Base-by-base conservation (phyloP, 2,329 filamentous ascomycete genomes). In the Xylaria sp. region DNA sequence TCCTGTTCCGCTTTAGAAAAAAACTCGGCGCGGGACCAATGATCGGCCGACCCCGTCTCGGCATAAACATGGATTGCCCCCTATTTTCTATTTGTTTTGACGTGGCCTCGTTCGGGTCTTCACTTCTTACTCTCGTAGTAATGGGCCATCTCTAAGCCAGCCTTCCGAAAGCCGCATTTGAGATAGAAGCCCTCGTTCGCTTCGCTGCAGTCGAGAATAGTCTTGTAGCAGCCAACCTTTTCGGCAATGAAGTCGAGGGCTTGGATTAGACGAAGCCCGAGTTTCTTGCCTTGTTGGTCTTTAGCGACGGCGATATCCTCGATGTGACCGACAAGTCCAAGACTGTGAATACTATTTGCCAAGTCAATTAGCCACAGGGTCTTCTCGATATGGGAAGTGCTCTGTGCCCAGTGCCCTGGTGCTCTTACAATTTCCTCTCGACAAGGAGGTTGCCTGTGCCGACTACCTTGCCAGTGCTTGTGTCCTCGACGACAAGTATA, bases 171-270 rank as follows among this genome's bases (percentile, higher is more conserved):
- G 65, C 95, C 95, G 81, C 96, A 98, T 86, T 98, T 98, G 80
- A 97, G 86, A 80, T 99, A 99, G 84, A 99, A 98, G 25, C 94
- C 95, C 80, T 97, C 94, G 79, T 98, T 99, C 74, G 91, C 89
- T 81, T 97, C 95, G 72, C 92, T 96, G 84, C 96, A 99, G 81
- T 98, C 95, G 71, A 98, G 87, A 73, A 99, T 98, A 71, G 90
- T 94, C 90, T 96, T 98, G 82, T 98, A 98, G 82, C 95, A 98
- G 62, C 95, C 96, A 65, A 96, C 90, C 78, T 93, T 88, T 78
- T 93, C 89, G 62, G 94, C 94, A 67, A 98, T 90, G 77, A 86
- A 91, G 81, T 98, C 94, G 77, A 99, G 86, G 7, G 95, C 94
- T 82, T 98, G 93, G 75, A 98, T 98, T 72, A 98, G 91, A 72